Percentiles rank a stretch among this genome's conserved stretches.
phyloP scores from a whole-genome alignment of 169 alveolate species.

The Pseudocohnilembus persalinus region DNA sequence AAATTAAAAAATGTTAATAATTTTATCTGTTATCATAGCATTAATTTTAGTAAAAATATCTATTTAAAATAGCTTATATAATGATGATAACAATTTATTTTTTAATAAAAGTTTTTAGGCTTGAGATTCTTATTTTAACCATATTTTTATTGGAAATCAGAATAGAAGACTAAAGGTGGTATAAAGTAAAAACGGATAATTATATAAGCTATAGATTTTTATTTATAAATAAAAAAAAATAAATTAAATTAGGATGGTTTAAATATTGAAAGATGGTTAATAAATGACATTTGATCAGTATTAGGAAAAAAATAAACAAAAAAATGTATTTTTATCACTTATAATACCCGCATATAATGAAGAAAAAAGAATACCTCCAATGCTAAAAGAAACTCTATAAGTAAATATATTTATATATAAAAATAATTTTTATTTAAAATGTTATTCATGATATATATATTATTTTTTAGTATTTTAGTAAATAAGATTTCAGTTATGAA shows the following conservation, averaged over 20 bases:
- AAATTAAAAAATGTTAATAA: too few relatives aligned
- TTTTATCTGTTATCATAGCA: too few relatives aligned
- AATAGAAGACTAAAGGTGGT: conserved; percentile 13
- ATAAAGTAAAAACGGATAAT: not conserved
- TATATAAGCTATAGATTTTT: not conserved
- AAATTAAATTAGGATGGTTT: not conserved
- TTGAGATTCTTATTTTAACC: conserved; percentile 38
- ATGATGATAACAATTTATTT: not conserved
- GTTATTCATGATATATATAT: not conserved
- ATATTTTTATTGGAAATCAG: conserved; percentile 38
- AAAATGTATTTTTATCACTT: conserved; percentile 56
- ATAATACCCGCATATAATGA: conserved; percentile 87
- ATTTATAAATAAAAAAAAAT: not conserved
- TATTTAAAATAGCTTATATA: too few relatives aligned
- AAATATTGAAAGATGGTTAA: conserved; percentile 10
- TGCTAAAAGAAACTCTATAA: conserved; percentile 62
- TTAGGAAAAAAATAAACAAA: not conserved
- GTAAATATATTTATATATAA: conserved; percentile 31
- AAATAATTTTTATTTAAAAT: not conserved
- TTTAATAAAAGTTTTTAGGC: not conserved
- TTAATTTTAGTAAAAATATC: too few relatives aligned
- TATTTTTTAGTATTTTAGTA: conserved; percentile 29
- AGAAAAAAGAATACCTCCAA: conserved; percentile 65
- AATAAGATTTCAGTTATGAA: conserved; percentile 61
- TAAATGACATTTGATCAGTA: conserved; percentile 14